These are phyloP conservation scores for Magnolia kwangsiensis DNA, from an alignment of 164 flowering plant species.

Conservation along the genomic window DNA sequence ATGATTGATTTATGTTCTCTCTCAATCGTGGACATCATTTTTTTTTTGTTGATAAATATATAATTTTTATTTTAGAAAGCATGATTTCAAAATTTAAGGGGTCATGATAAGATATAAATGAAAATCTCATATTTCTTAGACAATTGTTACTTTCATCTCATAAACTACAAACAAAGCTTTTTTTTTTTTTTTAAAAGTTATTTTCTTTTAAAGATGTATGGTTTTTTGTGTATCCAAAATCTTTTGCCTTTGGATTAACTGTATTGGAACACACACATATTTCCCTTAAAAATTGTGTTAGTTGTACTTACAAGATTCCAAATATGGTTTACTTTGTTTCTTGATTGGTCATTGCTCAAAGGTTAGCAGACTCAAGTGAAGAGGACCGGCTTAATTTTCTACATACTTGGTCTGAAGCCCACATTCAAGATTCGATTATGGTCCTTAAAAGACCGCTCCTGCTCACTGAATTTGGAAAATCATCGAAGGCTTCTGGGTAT, in stretches of 20 bases:
- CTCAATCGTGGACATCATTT: background rate
- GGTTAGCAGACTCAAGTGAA: conserved; percentile 26
- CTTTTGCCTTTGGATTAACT: background rate
- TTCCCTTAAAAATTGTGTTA: background rate
- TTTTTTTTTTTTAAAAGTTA: too few species aligned
- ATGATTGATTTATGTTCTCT: too few species aligned
- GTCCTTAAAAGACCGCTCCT: conserved; percentile 40
- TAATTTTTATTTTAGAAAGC: too few species aligned
- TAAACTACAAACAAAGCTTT: too few species aligned
- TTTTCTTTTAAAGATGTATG: too few species aligned
- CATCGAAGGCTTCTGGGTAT: conserved; percentile 33
- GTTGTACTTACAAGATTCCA: background rate
- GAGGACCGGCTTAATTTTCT: conserved; percentile 26
- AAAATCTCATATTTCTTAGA: too few species aligned
- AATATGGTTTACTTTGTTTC: background rate
- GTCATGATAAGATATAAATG: too few species aligned
- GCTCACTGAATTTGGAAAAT: conserved; percentile 46
- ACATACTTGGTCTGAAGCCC: conserved; percentile 31
- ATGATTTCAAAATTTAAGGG: too few species aligned
- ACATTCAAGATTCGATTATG: conserved; percentile 31
- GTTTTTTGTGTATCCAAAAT: too few species aligned
- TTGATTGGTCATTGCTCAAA: conserved; percentile 14
- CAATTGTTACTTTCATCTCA: too few species aligned
- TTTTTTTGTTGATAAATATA: background rate
- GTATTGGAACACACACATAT: background rate